Base-by-base conservation (phyloP, 2,329 filamentous ascomycete species). In the Pleurostoma richardsiae region DNA sequence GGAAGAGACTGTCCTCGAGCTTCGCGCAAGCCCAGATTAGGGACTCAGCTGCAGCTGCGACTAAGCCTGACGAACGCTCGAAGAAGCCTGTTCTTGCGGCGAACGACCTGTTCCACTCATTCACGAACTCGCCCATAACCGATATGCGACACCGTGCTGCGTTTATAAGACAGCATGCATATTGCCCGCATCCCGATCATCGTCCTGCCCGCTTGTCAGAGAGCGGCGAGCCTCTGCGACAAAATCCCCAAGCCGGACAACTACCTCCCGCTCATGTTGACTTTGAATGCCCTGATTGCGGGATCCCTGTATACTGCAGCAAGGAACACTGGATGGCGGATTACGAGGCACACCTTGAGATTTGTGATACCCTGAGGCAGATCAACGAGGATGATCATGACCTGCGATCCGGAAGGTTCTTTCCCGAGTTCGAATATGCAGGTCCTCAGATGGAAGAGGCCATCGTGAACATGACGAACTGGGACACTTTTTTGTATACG, bases 361-460 rank as follows among this genome's bases (percentile, higher is more conserved):
- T 99, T 33, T 99, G 94, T 66, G 92, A 99, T 59, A 88, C 88
- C 0, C 72, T 99, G 47, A 78, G 86, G 54, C 86, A 97, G 68
- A 92, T 96, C 68, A 99, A 99, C 57, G 94, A 99, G 70, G 94
- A 99, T 61, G 94, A 99, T 57, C 95, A 99, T 62, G 94, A 99
- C 65, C 70, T 99, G 55, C 79, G 87, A 43, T 96, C 90, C 19
- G 94, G 94, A 4, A 81, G 94, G 29, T 86, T 90, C 66, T 99
- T 99, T 67, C 85, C 88, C 10, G 95, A 99, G 66, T 97, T 95
- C 60, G 83, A 91, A 51, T 95, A 96, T 61, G 90, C 94, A 0
- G 88, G 86, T 10, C 77, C 85, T 46, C 91, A 96, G 70, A 83
- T 96, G 64, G 91, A 96, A 54, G 92, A 96, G 64, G 88, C 90